Base-by-base conservation (phyloP, 768 basidiomycete genomes). In the Amanita muscaria region DNA sequence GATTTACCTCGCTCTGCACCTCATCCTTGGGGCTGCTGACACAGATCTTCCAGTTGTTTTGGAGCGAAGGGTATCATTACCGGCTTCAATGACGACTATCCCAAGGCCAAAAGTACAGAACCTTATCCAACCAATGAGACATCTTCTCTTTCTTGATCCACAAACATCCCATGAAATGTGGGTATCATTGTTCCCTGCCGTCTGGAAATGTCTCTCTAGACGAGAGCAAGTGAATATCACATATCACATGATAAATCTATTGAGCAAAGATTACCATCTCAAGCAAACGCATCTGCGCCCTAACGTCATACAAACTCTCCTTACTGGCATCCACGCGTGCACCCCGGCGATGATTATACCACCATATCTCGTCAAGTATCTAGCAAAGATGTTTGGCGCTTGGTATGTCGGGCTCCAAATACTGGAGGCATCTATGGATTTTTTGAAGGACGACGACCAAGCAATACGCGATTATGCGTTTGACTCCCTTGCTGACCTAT, bases 361-460 rank as follows among this genome's bases (percentile, higher is more conserved):
- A 6, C 93, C 96, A 9, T 87, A 94, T 55, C 78, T 99, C 27
- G 75, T 97, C 53, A 97, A 97, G 59, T 99, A 92, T 59, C 80
- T 98, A 25, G 90, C 88, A 14, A 96, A 97, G 65, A 89, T 89
- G 0, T 99, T 87, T 61, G 83, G 89, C 30, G 88, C 88, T n/a
- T 98, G 94, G 93, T 87, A 96, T 59, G 77, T 84, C 38, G 80
- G 81, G 3, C 65, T 94, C 46, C 93, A 97, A 59, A 79, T 94
- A 24, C 74, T 99, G 3, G 80, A 82, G 51, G 67, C 73, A 22
- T 83, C 88, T n/a, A 67, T 92, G 49, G 88, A 91, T 29, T 66
- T 78, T 40, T 71, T 82, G 22, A 80, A 83, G 39, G 88, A 91
- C 34, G 87, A 91, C 45, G 89, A 96, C 49, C 69, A 76, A 23